Conservation (phyloP, 2,329 filamentous ascomycete genomes). For the Cyphellophora europaea region DNA sequence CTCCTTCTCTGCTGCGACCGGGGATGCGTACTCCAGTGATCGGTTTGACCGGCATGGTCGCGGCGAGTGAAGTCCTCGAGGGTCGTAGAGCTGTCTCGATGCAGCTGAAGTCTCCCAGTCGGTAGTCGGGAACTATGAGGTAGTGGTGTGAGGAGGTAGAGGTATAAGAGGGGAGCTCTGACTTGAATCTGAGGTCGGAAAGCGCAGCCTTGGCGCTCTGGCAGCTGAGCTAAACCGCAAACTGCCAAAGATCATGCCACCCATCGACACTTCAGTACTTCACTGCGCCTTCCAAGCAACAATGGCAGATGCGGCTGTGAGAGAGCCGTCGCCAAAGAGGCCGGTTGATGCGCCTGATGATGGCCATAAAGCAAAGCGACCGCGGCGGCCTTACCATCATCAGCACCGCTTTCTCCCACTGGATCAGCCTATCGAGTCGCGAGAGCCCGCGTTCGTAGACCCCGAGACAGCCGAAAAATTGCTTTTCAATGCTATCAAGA, state of each 20-base stretch:
- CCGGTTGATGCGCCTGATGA: not conserved
- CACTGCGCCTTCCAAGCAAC: too few relatives aligned
- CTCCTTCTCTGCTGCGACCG: slow-evolving; percentile 12
- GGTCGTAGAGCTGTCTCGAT: not conserved
- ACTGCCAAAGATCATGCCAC: too few relatives aligned
- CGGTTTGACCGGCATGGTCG: slow-evolving; percentile 35
- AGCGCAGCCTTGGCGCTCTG: too few relatives aligned
- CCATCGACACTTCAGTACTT: too few relatives aligned
- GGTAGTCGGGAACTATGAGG: too few relatives aligned
- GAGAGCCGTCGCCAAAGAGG: not conserved
- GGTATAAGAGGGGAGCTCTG: too few relatives aligned
- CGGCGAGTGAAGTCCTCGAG: slow-evolving; percentile 1
- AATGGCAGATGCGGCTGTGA: not conserved
- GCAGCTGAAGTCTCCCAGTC: too few relatives aligned
- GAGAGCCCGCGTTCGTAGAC: slow-evolving; percentile 37
- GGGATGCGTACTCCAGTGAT: slow-evolving; percentile 37
- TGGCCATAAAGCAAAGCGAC: slow-evolving; percentile 20
- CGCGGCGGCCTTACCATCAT: slow-evolving; percentile 31
- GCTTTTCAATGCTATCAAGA: slow-evolving; percentile 45
- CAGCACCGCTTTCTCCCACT: slow-evolving; percentile 31
- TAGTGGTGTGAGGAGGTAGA: too few relatives aligned
- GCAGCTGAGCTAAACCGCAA: too few relatives aligned
- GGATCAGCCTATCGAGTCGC: slow-evolving; percentile 19
- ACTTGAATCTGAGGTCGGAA: too few relatives aligned
- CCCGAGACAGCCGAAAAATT: slow-evolving; percentile 45